Evolutionary conservation across 306 rosid genomes (phyloP).

Genomic region (Datisca glomerata): DNA sequence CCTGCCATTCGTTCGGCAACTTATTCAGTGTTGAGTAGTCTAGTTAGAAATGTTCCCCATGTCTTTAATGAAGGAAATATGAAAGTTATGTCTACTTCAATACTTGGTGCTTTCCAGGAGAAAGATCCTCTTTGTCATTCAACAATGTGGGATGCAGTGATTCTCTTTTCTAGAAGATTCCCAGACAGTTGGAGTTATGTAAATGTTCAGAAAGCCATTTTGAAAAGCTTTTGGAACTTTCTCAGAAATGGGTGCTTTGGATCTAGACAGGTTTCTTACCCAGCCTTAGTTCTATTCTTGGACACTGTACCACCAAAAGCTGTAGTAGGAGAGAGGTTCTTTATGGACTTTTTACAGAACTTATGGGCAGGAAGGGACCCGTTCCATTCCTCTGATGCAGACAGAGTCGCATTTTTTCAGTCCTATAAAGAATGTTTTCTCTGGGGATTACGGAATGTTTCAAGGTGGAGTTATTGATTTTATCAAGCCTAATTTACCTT

Average conservation of each 20-base stretch:
- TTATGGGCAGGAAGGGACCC: constrained; percentile 70
- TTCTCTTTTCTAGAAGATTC: constrained; percentile 69
- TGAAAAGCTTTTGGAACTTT: constrained; percentile 71
- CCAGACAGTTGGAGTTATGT: constrained; percentile 69
- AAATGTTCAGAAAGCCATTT: constrained; percentile 64
- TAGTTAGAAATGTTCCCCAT: constrained; percentile 62
- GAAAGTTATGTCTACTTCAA: constrained; percentile 47
- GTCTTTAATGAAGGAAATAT: constrained; percentile 59
- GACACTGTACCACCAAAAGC: constrained; percentile 61
- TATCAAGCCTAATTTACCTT: neutral
- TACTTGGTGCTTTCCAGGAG: constrained; percentile 89
- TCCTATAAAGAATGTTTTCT: constrained; percentile 80
- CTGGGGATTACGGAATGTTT: constrained; percentile 66
- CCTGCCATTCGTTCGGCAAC: constrained; percentile 77
- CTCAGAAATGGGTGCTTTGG: constrained; percentile 91
- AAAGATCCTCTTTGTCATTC: constrained; percentile 79
- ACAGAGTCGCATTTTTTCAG: constrained; percentile 52
- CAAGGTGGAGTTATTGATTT: constrained; percentile 46
- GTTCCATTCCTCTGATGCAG: constrained; percentile 33
- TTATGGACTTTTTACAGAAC: constrained; percentile 64
- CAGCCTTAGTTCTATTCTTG: constrained; percentile 64
- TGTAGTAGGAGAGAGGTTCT: constrained; percentile 54
- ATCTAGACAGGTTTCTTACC: constrained; percentile 74
- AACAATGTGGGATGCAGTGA: constrained; percentile 79
- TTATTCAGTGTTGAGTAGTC: constrained; percentile 60